Evolutionary conservation across 116 monocot species (phyloP), one percentile per base, ranked within the genome.

Genomic region (Dioscorea cayenensis): DNA sequence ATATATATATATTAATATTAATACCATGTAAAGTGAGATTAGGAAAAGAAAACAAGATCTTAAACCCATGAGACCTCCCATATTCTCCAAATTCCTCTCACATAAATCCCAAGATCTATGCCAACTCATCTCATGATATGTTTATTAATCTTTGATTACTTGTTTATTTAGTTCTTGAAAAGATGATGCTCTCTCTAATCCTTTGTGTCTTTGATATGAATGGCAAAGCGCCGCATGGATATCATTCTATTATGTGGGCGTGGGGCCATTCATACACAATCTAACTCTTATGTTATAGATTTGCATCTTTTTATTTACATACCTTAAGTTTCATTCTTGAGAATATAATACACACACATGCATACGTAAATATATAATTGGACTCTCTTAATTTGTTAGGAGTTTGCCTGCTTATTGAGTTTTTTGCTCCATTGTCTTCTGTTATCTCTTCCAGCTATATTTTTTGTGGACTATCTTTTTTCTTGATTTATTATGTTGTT

Each of bases 171-270:
- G 2, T 55, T 19, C 16, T 55, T 18, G 55, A 55, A 55, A n/a
- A 55, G 55, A 55, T 55, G 55, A 63, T 63, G 27, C n/a, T 63
- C 63, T 63, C n/a, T 27, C 63, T 63, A 6, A 63, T 63, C 27
- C 27, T 27, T 22, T 63, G 63, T 63, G 63, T 63, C 63, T 21
- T 20, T 63, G 22, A 27, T 63, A 21, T 63, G 21, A 23, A 27
- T 23, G 21, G 63, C 63, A 63, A 23, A 23, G 63, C 63, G 63
- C 63, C 63, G 63, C 22, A 23, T 22, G 13, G 63, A 23, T 11
- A 63, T 63, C 22, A 63, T 63, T 3, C 5, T 23, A 23, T 11
- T 23, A 23, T 63, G 25, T 63, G 63, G 27, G 63, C 8, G 21
- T 32, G 63, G 63, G 63, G 13, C 22, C 63, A 63, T 23, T 63